Percentiles rank a stretch among this genome's conserved stretches.
Evolutionary conservation across 768 basidiomycete genomes (phyloP).

Genomic region (Hydnomerulius pinastri): DNA sequence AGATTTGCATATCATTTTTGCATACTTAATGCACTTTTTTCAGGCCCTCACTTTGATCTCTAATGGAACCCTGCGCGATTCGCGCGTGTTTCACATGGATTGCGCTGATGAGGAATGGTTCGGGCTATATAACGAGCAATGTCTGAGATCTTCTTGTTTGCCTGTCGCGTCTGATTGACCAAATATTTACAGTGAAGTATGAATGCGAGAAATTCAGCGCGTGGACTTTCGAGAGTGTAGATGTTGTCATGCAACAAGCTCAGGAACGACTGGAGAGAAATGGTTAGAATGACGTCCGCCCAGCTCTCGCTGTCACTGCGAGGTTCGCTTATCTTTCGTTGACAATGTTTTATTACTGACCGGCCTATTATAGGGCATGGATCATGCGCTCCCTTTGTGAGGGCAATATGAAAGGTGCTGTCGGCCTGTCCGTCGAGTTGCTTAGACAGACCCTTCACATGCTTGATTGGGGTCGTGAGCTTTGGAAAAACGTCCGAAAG

Average conservation of each 20-base stretch:
- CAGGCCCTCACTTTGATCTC: constrained; percentile 20
- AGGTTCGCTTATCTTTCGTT: constrained; percentile 29
- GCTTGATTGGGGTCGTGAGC: constrained; percentile 14
- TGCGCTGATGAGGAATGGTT: constrained; percentile 20
- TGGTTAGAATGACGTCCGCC: constrained; percentile 32
- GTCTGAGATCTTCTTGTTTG: constrained; percentile 4
- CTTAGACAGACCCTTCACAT: constrained; percentile 16
- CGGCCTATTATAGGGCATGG: constrained; percentile 15
- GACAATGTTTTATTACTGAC: not conserved
- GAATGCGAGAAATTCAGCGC: constrained; percentile 19
- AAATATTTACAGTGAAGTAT: constrained; percentile 14
- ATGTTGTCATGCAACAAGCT: constrained; percentile 22
- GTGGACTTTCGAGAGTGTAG: constrained; percentile 15
- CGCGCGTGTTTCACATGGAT: constrained; percentile 25
- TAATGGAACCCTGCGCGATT: constrained; percentile 30
- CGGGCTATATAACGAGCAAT: constrained; percentile 21
- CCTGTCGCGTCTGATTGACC: not conserved
- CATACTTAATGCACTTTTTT: not conserved
- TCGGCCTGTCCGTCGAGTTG: constrained; percentile 4
- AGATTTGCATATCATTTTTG: not conserved
- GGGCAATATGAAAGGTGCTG: not conserved
- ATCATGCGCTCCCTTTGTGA: constrained; percentile 17
- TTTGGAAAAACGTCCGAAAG: constrained; percentile 15
- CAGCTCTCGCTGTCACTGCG: constrained; percentile 39
- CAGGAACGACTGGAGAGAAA: constrained; percentile 16